Percentiles rank a stretch among this genome's conserved stretches.
These are phyloP conservation scores for Pichia cactophila DNA, from an alignment of 1,139 yeast genomes.

Conservation along the genomic window DNA sequence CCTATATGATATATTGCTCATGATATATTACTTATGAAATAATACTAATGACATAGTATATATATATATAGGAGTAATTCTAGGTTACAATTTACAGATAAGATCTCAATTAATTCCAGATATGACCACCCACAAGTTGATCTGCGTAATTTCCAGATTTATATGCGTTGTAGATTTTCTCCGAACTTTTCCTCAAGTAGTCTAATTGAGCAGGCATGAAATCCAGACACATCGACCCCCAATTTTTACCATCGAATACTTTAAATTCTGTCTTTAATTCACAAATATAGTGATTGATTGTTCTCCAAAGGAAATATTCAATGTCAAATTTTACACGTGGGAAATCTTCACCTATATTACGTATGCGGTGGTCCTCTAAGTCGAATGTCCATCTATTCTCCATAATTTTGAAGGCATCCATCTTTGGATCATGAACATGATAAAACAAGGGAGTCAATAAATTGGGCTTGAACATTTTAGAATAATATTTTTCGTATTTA, in stretches of 20 bases:
- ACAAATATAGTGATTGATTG: constrained; percentile 16
- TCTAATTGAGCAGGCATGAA: constrained; percentile 13
- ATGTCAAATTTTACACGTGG: constrained; percentile 22
- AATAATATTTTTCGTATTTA: constrained; percentile 20
- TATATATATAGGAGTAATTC: no score
- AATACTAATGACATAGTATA: no score
- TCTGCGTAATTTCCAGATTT: constrained; percentile 6
- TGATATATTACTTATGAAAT: no score
- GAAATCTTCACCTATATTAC: constrained; percentile 24
- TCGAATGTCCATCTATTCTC: constrained; percentile 18
- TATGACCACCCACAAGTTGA: constrained; percentile 13
- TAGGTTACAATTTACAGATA: neutral
- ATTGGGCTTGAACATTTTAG: constrained; percentile 16
- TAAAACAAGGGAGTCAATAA: constrained; percentile 23
- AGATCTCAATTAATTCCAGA: constrained; percentile 4
- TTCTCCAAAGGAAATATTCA: constrained; percentile 23
- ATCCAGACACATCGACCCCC: constrained; percentile 11
- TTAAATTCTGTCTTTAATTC: constrained; percentile 7
- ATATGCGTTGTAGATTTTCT: constrained; percentile 8
- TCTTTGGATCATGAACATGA: constrained; percentile 27
- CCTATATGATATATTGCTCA: no score
- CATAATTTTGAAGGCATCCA: constrained; percentile 23
- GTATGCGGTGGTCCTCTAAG: constrained; percentile 14
- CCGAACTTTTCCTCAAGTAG: constrained; percentile 11
- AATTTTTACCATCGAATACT: constrained; percentile 10